Evolutionary conservation across 2,329 filamentous ascomycete species (phyloP).

Genomic region (Fusarium paranaense): DNA sequence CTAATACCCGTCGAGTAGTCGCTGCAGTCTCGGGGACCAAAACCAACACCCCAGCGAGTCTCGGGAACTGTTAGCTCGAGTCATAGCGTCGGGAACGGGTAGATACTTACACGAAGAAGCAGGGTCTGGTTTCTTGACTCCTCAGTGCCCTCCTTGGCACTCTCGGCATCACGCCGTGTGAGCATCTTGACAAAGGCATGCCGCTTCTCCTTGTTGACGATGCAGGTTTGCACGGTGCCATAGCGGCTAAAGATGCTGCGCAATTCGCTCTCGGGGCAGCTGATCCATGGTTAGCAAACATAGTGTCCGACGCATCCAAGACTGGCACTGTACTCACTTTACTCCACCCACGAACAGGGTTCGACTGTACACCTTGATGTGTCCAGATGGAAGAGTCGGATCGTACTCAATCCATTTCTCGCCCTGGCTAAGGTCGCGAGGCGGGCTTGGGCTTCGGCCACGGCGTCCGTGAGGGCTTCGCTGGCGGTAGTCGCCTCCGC

Average conservation of each 20-base stretch:
- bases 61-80: slow-evolving; percentile 51
- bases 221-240: slow-evolving; percentile 94
- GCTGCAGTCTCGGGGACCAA: slow-evolving; percentile 95
- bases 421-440: slow-evolving; percentile 49
- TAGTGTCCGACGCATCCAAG: background rate
- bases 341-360: slow-evolving; percentile 98
- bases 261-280: slow-evolving; percentile 83
- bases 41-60: slow-evolving; percentile 98
- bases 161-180: slow-evolving; percentile 84
- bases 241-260: slow-evolving; percentile 83
- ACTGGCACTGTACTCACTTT: slow-evolving; percentile 68
- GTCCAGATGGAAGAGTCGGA: slow-evolving; percentile 75
- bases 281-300: slow-evolving; percentile 51
- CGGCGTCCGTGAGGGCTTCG: slow-evolving; percentile 82
- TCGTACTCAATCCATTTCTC: slow-evolving; percentile 86
- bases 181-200: slow-evolving; percentile 99
- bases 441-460: slow-evolving; percentile 71
- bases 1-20: slow-evolving; percentile 94
- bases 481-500: slow-evolving; percentile 82
- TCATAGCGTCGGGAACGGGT: slow-evolving; percentile 21
- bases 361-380: slow-evolving; percentile 93
- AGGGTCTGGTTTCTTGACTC: slow-evolving; percentile 77
- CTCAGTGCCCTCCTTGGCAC: slow-evolving; percentile 90
- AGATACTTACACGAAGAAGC: slow-evolving; percentile 73
- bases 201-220: slow-evolving; percentile 97